phyloP scores from a whole-genome alignment of 2,329 filamentous ascomycete genomes.

The Ustulina deusta region DNA sequence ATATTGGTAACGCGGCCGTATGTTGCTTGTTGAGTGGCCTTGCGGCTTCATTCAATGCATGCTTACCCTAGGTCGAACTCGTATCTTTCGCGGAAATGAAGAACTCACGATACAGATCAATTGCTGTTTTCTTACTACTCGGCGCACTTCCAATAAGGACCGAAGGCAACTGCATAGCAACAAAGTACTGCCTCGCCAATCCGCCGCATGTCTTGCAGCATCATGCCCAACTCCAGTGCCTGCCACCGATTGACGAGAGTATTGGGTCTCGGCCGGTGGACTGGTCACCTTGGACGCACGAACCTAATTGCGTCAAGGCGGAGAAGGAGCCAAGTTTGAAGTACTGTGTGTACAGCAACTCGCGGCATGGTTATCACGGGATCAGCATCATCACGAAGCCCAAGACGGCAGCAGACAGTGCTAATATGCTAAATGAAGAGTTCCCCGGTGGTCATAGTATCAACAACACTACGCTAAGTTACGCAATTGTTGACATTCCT shows the following conservation, averaged over 20 bases:
- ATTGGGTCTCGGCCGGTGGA: constrained; percentile 38
- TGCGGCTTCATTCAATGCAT: neutral
- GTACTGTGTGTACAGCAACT: constrained; percentile 48
- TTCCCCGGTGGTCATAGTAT: constrained; percentile 22
- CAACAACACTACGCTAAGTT: constrained; percentile 34
- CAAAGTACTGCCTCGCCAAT: constrained; percentile 37
- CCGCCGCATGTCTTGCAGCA: constrained; percentile 38
- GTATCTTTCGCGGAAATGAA: constrained; percentile 19
- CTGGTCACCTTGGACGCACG: constrained; percentile 48
- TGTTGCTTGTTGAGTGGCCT: neutral
- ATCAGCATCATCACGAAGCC: constrained; percentile 54
- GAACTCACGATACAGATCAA: constrained; percentile 8
- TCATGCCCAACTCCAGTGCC: constrained; percentile 39
- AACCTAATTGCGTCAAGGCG: constrained; percentile 39
- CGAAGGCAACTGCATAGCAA: constrained; percentile 10
- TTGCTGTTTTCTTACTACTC: constrained; percentile 11
- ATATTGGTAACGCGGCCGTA: constrained; percentile 4
- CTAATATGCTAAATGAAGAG: constrained; percentile 48
- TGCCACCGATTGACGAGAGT: constrained; percentile 41
- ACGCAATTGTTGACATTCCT: constrained; percentile 48
- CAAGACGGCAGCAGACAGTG: constrained; percentile 49
- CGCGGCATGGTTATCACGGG: constrained; percentile 47
- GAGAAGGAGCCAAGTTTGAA: constrained; percentile 33
- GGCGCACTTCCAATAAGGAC: neutral
- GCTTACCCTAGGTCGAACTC: neutral